Conservation (phyloP, 345 rosid genomes). For the Syzygium aromaticum region DNA sequence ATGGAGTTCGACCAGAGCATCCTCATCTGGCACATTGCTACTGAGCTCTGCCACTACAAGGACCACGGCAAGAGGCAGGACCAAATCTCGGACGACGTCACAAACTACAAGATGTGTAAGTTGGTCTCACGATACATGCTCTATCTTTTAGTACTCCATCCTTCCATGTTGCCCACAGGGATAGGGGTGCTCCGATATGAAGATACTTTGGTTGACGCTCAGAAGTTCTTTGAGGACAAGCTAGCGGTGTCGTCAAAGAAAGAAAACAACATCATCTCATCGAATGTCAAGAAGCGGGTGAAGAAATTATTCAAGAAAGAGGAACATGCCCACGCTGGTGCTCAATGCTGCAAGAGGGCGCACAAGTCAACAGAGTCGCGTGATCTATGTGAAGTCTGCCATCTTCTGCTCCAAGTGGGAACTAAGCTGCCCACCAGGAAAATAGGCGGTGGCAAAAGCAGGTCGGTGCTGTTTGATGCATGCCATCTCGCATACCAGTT, state of each 20-base stretch:
- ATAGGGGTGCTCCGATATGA: not conserved
- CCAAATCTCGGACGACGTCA: fast-evolving
- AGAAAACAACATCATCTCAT: not conserved
- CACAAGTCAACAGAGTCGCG: not conserved
- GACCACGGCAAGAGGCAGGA: fast-evolving
- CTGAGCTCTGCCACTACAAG: not conserved
- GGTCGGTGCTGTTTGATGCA: constrained; percentile 19
- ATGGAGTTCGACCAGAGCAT: not conserved
- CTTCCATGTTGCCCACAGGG: not conserved
- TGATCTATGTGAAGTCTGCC: not conserved
- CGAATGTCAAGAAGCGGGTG: not conserved
- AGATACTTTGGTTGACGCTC: not conserved
- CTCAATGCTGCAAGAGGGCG: not conserved
- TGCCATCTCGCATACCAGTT: constrained; percentile 10
- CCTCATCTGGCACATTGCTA: not conserved
- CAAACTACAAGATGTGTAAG: not conserved
- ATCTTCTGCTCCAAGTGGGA: constrained; percentile 3
- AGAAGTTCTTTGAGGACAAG: not conserved
- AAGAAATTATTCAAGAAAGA: not conserved
- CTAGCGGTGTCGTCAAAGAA: not conserved
- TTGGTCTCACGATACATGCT: not conserved
- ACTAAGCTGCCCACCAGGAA: not conserved
- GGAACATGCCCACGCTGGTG: not conserved
- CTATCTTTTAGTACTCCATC: not conserved
- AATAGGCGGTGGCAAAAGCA: constrained; percentile 15